These are phyloP conservation scores for Boletus speciosus DNA, from an alignment of 768 basidiomycete species.

Conservation along the genomic window DNA sequence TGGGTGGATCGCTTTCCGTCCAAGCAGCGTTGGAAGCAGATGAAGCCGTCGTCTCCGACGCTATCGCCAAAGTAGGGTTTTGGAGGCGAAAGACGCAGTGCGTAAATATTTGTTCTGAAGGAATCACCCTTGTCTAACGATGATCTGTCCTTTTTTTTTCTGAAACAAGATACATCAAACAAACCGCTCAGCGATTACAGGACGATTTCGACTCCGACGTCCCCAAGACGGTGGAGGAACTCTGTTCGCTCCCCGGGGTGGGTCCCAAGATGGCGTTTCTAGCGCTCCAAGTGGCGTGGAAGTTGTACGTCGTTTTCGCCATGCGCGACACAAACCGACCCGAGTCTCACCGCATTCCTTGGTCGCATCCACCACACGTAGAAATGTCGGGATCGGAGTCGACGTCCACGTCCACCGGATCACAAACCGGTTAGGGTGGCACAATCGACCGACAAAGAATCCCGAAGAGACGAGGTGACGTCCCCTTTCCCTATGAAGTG, in stretches of 20 bases:
- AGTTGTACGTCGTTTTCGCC: slow-evolving; percentile 47
- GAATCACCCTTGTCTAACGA: background rate
- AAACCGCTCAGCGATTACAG: slow-evolving; percentile 62
- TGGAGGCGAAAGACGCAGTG: slow-evolving; percentile 86
- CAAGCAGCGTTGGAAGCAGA: slow-evolving; percentile 65
- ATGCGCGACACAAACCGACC: background rate
- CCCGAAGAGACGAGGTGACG: slow-evolving; percentile 83
- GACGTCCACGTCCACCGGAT: slow-evolving; percentile 97
- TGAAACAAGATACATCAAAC: slow-evolving; percentile 60
- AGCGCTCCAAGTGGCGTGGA: slow-evolving; percentile 80
- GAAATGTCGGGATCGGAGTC: slow-evolving; percentile 89
- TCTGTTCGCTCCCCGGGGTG: slow-evolving; percentile 86
- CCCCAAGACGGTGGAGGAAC: slow-evolving; percentile 82
- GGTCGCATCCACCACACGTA: slow-evolving; percentile 23
- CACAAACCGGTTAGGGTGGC: slow-evolving; percentile 92
- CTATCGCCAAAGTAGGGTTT: slow-evolving; percentile 89
- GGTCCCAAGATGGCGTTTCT: slow-evolving; percentile 98
- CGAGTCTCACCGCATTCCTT: background rate
- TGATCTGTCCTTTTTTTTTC: background rate
- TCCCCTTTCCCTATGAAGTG: background rate
- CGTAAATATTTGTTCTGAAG: slow-evolving; percentile 20
- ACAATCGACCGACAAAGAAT: slow-evolving; percentile 74
- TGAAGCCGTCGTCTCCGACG: slow-evolving; percentile 58
- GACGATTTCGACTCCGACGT: slow-evolving; percentile 81
- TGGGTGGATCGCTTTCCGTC: slow-evolving; percentile 80